These are phyloP conservation scores for Oemleria cerasiformis DNA, from an alignment of 306 rosid species.

Conservation along the genomic window DNA sequence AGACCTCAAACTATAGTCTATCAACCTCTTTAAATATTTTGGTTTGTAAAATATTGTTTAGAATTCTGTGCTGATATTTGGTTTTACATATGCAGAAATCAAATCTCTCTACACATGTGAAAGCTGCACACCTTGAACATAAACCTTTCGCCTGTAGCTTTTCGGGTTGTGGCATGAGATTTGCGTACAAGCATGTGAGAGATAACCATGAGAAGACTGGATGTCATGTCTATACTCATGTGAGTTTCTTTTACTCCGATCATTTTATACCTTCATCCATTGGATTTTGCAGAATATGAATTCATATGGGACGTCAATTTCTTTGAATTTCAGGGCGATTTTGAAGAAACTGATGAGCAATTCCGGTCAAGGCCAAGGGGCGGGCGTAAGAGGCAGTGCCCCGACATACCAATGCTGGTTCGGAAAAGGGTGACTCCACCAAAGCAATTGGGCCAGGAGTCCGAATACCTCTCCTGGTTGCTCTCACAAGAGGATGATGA, in stretches of 20 bases:
- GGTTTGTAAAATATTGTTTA: not conserved
- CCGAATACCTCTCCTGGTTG: slow-evolving; percentile 25
- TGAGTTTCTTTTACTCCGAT: slow-evolving; percentile 29
- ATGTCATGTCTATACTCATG: slow-evolving; percentile 48
- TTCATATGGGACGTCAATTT: not conserved
- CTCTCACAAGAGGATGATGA: slow-evolving; percentile 19
- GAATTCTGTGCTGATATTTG: not conserved
- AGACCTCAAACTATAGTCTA: not conserved
- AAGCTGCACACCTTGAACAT: slow-evolving; percentile 55
- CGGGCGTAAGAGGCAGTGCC: slow-evolving; percentile 66
- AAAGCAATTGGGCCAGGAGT: slow-evolving; percentile 27
- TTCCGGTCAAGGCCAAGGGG: slow-evolving; percentile 76
- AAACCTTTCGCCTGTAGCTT: slow-evolving; percentile 66
- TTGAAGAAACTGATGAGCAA: slow-evolving; percentile 60
- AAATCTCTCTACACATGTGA: slow-evolving; percentile 63
- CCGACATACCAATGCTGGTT: slow-evolving; percentile 60
- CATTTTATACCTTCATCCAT: not conserved
- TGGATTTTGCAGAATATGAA: not conserved
- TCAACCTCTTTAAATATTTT: not conserved
- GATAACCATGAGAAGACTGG: slow-evolving; percentile 68
- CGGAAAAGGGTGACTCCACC: slow-evolving; percentile 75
- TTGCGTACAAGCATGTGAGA: slow-evolving; percentile 83
- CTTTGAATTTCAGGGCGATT: slow-evolving; percentile 59
- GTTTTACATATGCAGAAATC: slow-evolving; percentile 44
- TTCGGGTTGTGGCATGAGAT: slow-evolving; percentile 72